Base-by-base conservation (phyloP, 2,329 filamentous ascomycete species). In the Xylaria sp. region DNA sequence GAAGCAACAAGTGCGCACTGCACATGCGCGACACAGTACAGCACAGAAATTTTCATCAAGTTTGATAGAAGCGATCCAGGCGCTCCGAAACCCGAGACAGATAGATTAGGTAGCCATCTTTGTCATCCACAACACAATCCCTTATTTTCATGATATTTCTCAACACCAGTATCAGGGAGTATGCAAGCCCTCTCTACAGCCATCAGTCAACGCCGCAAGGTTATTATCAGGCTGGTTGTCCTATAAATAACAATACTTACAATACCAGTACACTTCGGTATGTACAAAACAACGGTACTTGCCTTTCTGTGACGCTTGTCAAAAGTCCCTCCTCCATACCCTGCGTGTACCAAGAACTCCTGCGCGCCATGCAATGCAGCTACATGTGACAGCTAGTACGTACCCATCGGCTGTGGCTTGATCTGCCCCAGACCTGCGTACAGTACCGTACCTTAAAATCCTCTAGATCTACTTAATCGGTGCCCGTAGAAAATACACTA, bases 321-420 rank as follows among this genome's bases (percentile, higher is more conserved):
- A 70, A 67, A 67, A 70, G 67, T 67, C 67, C 64, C 67, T 66
- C 64, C 67, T 66, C 10, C 33, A 49, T 53, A 33, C 61, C 51
- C 53, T 51, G 59, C 33, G 57, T 33, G 63, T 59, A 60, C 31
- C 36, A 23, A 62, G 40, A 62, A 36, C 58, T 53, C 36, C 26
- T 51, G 17, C 23, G 54, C 54, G 13, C 40, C 28, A 67, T 69
- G 58, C 66, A 66, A 59, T 65, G 57, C 62, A 58, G 53, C 58
- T 56, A 61, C 63, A 63, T 61, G 66, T 66, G 63, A 68, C 65
- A 33, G 46, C 26, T 40, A 33, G 15, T 33, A 31, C 23, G 61
- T 65, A 64, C 31, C 57, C 48, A 38, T 60, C 61, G 57, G 63
- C 46, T 66, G 63, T 69, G 67, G 67, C 67, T 69, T 69, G 54